phyloP scores from a whole-genome alignment of 2,329 filamentous ascomycete genomes.

The Pseudopithomyces chartarum region DNA sequence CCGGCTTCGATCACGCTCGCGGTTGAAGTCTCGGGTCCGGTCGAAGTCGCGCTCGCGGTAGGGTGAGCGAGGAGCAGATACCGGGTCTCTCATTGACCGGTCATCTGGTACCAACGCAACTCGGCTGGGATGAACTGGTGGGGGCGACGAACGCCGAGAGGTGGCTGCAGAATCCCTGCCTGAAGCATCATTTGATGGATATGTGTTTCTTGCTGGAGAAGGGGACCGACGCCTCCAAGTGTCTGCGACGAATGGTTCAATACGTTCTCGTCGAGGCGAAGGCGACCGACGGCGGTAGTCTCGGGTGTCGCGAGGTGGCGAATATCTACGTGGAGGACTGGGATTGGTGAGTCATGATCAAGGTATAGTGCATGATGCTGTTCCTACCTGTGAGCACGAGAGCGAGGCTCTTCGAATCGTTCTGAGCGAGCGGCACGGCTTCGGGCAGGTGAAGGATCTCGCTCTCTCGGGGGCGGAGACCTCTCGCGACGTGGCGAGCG shows the following conservation, averaged over 20 bases:
- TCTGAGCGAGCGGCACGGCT: constrained; percentile 52
- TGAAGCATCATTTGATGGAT: constrained; percentile 55
- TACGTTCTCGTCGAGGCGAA: constrained; percentile 55
- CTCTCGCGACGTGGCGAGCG: constrained; percentile 51
- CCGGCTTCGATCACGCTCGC: constrained; percentile 25
- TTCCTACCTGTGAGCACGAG: constrained; percentile 42
- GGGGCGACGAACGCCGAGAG: constrained; percentile 67
- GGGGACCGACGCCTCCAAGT: constrained; percentile 61
- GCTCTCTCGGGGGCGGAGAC: constrained; percentile 50
- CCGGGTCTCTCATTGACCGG: constrained; percentile 30
- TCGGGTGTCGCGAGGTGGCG: constrained; percentile 51
- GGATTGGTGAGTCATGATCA: constrained; percentile 11
- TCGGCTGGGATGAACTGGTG: constrained; percentile 59
- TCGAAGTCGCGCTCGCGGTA: constrained; percentile 41
- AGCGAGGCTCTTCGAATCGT: constrained; percentile 54
- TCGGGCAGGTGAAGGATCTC: constrained; percentile 53
- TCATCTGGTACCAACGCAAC: constrained; percentile 45
- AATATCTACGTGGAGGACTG: constrained; percentile 48
- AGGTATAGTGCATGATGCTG: neutral
- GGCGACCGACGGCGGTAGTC: constrained; percentile 60
- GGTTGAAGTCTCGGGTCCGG: constrained; percentile 25
- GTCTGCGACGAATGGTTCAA: constrained; percentile 54
- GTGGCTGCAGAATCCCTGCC: constrained; percentile 60
- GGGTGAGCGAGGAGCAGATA: constrained; percentile 40
- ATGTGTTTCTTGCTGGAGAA: constrained; percentile 49